These are phyloP conservation scores for Coccomyxa subellipsoidea DNA, from an alignment of 163 green algal genomes.

Conservation along the genomic window DNA sequence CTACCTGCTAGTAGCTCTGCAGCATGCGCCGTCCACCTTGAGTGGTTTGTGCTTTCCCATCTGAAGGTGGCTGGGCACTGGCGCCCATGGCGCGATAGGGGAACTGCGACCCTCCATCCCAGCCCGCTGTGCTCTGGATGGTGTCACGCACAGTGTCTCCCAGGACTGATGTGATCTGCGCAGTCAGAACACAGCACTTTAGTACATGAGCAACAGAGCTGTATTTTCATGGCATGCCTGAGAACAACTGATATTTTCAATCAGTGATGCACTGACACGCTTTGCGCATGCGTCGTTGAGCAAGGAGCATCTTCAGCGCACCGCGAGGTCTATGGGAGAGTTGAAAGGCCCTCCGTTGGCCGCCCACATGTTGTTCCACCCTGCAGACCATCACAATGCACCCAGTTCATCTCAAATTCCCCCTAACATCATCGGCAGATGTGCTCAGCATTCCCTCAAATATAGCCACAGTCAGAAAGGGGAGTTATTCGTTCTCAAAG, in stretches of 20 bases:
- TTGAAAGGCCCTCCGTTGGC: conserved; percentile 6
- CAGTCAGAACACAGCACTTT: not conserved
- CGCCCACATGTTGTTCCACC: conserved; percentile 11
- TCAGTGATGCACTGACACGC: too few relatives aligned
- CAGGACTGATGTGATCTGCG: conserved; percentile 1
- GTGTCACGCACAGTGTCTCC: not conserved
- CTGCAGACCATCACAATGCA: not conserved
- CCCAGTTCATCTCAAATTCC: not conserved
- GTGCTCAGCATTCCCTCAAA: too few relatives aligned
- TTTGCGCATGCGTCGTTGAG: too few relatives aligned
- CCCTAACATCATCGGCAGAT: too few relatives aligned
- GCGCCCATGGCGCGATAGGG: not conserved
- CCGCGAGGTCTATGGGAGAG: not conserved
- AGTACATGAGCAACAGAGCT: not conserved
- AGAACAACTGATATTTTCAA: not conserved
- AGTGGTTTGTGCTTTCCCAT: not conserved
- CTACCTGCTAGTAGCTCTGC: not conserved
- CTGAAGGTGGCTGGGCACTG: not conserved
- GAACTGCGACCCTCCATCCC: not conserved
- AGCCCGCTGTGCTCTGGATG: not conserved
- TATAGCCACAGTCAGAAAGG: too few relatives aligned
- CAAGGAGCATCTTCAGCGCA: not conserved
- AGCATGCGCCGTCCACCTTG: not conserved
- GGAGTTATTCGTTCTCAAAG: too few relatives aligned
- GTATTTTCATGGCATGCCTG: not conserved